Percentiles rank a stretch among this genome's conserved stretches.
Conservation (phyloP, 345 rosid species). For the Salix brachista region DNA sequence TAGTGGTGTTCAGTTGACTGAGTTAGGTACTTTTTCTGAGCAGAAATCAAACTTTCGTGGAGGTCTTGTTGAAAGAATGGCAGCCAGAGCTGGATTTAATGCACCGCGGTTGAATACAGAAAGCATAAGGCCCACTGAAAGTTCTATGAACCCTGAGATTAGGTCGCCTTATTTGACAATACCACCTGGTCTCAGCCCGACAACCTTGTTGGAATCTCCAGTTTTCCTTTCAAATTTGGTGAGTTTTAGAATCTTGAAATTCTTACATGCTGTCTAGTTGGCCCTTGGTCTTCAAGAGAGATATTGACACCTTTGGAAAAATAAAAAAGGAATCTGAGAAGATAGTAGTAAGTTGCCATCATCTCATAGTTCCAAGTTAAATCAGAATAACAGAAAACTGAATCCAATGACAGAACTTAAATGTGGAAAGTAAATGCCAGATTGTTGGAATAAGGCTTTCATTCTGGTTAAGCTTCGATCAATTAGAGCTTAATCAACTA, state of each 20-base stretch:
- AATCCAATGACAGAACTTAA: background rate
- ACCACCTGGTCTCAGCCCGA: conserved; percentile 35
- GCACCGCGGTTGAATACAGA: conserved; percentile 36
- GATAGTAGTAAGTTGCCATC: background rate
- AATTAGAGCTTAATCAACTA: background rate
- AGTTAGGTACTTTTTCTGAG: conserved; percentile 31
- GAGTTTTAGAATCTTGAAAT: conserved; percentile 10
- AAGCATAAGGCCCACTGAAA: conserved; percentile 23
- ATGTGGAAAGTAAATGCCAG: background rate
- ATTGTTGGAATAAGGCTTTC: background rate
- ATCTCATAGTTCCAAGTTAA: background rate
- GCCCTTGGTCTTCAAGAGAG: background rate
- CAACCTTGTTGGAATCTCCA: conserved; percentile 31
- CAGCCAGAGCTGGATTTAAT: conserved; percentile 36
- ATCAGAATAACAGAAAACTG: background rate
- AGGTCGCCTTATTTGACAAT: conserved; percentile 32
- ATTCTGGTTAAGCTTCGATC: background rate
- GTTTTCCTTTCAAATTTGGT: conserved; percentile 31
- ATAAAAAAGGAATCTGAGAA: background rate
- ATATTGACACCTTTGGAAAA: background rate
- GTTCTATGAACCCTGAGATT: conserved; percentile 17
- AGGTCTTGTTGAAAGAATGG: conserved; percentile 32
- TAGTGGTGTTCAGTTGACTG: conserved; percentile 25
- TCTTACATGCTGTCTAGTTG: conserved; percentile 1
- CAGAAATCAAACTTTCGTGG: conserved; percentile 44